Conservation (phyloP, 2,329 filamentous ascomycete species). For the Xylariaceae sp. region DNA sequence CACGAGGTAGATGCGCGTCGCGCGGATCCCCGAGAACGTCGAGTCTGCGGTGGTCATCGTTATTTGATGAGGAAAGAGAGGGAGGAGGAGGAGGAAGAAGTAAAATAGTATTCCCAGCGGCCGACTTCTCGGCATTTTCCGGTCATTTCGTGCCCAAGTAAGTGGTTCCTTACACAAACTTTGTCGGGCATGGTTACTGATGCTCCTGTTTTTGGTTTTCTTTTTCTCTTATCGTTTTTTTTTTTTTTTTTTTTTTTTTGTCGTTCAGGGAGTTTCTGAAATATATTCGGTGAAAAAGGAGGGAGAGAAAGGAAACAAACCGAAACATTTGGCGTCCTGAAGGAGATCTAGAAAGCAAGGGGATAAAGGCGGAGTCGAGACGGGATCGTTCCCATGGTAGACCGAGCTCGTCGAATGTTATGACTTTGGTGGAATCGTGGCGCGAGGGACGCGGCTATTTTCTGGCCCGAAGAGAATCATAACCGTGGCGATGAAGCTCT, state of each 20-base stretch:
- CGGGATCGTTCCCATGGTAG: constrained; percentile 48
- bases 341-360: constrained; percentile 45
- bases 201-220: constrained; percentile 26
- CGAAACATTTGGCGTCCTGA: constrained; percentile 55
- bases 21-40: constrained; percentile 71
- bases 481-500: constrained; percentile 41
- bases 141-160: constrained; percentile 59
- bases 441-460: constrained; percentile 50
- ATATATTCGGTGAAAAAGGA: too few relatives aligned
- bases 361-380: constrained; percentile 47
- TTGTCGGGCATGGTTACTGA: constrained; percentile 84
- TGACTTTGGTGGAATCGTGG: constrained; percentile 47
- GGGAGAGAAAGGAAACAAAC: constrained; percentile 32
- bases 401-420: constrained; percentile 44
- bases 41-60: constrained; percentile 45
- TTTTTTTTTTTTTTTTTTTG: not conserved
- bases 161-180: constrained; percentile 64
- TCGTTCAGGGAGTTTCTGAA: too few relatives aligned
- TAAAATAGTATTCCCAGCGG: constrained; percentile 73
- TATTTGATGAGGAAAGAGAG: not conserved
- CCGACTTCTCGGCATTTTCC: constrained; percentile 67
- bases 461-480: constrained; percentile 50
- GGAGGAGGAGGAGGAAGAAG: constrained; percentile 36
- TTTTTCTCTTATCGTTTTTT: not conserved
- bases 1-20: constrained; percentile 66